Evolutionary conservation across 345 rosid genomes (phyloP).

Genomic region (Pseudoturritis turrita): DNA sequence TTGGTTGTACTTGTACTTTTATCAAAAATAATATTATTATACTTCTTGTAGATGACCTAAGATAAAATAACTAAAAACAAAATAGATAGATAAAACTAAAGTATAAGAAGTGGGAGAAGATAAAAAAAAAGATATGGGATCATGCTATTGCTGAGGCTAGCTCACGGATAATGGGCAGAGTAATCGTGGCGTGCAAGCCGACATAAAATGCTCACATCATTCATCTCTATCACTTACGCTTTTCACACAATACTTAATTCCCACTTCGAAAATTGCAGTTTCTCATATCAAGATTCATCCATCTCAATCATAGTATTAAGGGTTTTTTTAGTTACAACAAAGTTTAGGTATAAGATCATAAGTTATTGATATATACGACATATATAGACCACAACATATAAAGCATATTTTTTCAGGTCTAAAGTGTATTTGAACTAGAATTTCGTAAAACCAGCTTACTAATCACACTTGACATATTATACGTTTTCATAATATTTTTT

Average conservation of each 20-base stretch:
- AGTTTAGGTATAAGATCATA: not conserved
- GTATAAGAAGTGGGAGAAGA: not conserved
- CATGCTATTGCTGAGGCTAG: conserved; percentile 10
- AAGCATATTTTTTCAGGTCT: not conserved
- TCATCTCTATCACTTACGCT: not conserved
- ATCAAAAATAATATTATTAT: not conserved
- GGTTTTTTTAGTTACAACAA: not conserved
- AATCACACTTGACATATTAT: not conserved
- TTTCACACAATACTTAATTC: not conserved
- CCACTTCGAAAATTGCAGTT: not conserved
- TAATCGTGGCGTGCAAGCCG: conserved; percentile 31
- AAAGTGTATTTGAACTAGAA: not conserved
- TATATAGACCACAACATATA: not conserved
- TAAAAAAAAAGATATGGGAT: not conserved
- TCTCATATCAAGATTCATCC: not conserved
- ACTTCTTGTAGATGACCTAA: conserved; percentile 2
- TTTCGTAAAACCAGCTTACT: not conserved
- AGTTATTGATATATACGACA: not conserved
- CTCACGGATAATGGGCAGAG: conserved; percentile 15
- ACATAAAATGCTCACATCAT: conserved; percentile 15
- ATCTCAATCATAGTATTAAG: not conserved
- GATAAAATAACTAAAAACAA: not conserved
- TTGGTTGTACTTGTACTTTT: not conserved
- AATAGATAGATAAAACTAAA: not conserved
- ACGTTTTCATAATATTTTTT: not conserved